Conservation (phyloP, 2,329 filamentous ascomycete genomes). For the Rachicladosporium sp. region DNA sequence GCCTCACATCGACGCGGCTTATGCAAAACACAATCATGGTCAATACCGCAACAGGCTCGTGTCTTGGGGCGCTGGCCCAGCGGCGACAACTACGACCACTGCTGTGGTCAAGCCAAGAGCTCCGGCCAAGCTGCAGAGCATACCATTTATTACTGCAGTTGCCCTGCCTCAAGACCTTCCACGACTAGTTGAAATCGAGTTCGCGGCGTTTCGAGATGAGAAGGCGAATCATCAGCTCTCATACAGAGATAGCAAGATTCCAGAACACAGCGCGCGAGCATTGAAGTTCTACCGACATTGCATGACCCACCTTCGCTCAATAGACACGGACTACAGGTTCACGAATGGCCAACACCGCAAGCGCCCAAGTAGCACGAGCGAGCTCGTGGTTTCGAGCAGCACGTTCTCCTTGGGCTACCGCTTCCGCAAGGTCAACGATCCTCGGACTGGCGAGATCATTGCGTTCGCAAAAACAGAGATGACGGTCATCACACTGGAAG, state of each 20-base stretch:
- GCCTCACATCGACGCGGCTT: no score
- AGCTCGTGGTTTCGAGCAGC: slow-evolving; percentile 2
- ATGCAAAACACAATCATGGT: no score
- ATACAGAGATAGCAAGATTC: slow-evolving; percentile 17
- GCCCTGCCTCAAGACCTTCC: slow-evolving; percentile 17
- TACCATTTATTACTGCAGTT: slow-evolving; percentile 11
- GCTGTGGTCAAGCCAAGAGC: not conserved
- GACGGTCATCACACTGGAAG: slow-evolving; percentile 16
- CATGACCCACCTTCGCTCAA: slow-evolving; percentile 3
- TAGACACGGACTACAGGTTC: not conserved
- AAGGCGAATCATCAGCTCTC: slow-evolving; percentile 22
- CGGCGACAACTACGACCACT: no score
- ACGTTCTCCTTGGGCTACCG: slow-evolving; percentile 1
- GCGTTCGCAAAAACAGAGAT: slow-evolving; percentile 21
- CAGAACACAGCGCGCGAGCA: slow-evolving; percentile 17
- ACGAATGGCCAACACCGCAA: not conserved
- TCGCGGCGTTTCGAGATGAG: slow-evolving; percentile 25
- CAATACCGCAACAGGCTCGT: no score
- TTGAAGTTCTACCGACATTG: slow-evolving; percentile 11
- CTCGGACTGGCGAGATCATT: slow-evolving; percentile 15
- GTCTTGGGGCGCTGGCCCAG: no score
- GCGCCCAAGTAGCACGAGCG: slow-evolving; percentile 4
- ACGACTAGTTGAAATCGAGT: slow-evolving; percentile 29
- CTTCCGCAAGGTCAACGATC: slow-evolving; percentile 21
- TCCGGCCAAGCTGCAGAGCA: not conserved